These are phyloP conservation scores for Gautieria morchelliformis DNA, from an alignment of 768 basidiomycete species.

Conservation along the genomic window DNA sequence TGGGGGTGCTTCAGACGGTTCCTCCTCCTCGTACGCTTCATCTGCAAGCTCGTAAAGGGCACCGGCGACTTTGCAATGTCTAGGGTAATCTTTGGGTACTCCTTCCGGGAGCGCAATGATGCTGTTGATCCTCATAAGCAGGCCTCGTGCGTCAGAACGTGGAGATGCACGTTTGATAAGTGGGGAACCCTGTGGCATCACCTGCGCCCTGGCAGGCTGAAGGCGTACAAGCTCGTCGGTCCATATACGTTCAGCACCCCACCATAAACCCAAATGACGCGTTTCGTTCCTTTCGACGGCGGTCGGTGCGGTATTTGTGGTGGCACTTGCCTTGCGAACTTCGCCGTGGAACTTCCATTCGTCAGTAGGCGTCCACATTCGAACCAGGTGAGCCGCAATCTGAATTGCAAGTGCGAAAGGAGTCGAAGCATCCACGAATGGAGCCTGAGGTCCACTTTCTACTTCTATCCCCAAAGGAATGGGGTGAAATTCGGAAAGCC, in stretches of 20 bases:
- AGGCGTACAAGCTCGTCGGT: constrained; percentile 74
- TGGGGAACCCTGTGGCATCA: constrained; percentile 57
- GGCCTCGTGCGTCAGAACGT: constrained; percentile 52
- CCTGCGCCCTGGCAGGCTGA: constrained; percentile 43
- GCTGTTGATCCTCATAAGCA: constrained; percentile 64
- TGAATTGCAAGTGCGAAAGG: constrained; percentile 67
- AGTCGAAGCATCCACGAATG: constrained; percentile 45
- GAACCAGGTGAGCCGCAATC: constrained; percentile 52
- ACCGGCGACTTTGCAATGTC: constrained; percentile 61
- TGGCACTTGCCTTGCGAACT: constrained; percentile 22
- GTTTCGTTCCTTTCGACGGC: constrained; percentile 14
- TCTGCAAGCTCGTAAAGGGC: constrained; percentile 75
- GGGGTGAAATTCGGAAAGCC: constrained; percentile 44
- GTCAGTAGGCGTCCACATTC: constrained; percentile 65
- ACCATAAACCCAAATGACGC: constrained; percentile 77
- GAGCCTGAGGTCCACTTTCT: constrained; percentile 10
- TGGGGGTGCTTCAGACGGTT: not conserved
- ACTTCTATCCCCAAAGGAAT: constrained; percentile 20
- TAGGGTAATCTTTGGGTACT: constrained; percentile 31
- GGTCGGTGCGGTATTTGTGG: not conserved
- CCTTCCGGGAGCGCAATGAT: constrained; percentile 42
- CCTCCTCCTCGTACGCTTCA: constrained; percentile 49
- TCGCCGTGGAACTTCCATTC: constrained; percentile 40
- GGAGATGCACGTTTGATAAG: constrained; percentile 53
- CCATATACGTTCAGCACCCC: constrained; percentile 88